These are phyloP conservation scores for Pseudonitzschia multistriata DNA, from an alignment of 108 stramenopile genomes.

Conservation along the genomic window DNA sequence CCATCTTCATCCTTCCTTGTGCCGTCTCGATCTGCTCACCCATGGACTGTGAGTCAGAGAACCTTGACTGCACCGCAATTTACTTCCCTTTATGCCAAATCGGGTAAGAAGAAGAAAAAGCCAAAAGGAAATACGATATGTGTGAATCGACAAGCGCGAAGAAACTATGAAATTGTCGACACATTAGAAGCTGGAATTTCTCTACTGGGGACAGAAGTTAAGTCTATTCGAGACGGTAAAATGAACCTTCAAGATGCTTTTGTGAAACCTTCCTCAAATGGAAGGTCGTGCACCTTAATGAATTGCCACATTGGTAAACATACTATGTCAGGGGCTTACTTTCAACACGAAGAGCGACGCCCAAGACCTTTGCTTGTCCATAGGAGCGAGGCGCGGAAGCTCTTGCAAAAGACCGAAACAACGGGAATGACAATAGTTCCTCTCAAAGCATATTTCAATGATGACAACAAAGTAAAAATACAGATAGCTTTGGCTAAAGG, in stretches of 20 bases:
- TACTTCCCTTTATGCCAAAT: conserved; percentile 20
- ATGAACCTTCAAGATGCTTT: conserved; percentile 83
- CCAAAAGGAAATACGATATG: conserved; percentile 35
- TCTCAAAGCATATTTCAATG: conserved; percentile 86
- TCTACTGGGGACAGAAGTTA: conserved; percentile 78
- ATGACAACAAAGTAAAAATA: conserved; percentile 75
- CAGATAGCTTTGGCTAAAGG: conserved; percentile 80
- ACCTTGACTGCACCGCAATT: not conserved
- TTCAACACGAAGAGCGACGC: conserved; percentile 80
- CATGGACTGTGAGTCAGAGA: not conserved
- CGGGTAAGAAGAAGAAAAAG: conserved; percentile 49
- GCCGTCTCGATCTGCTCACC: not conserved
- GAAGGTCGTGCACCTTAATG: conserved; percentile 55
- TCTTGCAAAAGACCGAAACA: conserved; percentile 39
- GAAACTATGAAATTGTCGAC: conserved; percentile 69
- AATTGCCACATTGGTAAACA: conserved; percentile 86
- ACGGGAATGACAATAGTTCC: conserved; percentile 72
- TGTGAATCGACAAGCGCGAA: conserved; percentile 48
- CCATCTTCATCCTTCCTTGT: not conserved
- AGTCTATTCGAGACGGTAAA: conserved; percentile 80
- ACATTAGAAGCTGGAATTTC: conserved; percentile 81
- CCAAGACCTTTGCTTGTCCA: conserved; percentile 58
- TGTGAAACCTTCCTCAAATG: conserved; percentile 56
- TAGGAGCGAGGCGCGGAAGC: conserved; percentile 57
- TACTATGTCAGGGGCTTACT: conserved; percentile 64